Evolutionary conservation across 2,329 filamentous ascomycete species (phyloP), one percentile per base, ranked within the genome.

Genomic region (Rutstroemia sp.): DNA sequence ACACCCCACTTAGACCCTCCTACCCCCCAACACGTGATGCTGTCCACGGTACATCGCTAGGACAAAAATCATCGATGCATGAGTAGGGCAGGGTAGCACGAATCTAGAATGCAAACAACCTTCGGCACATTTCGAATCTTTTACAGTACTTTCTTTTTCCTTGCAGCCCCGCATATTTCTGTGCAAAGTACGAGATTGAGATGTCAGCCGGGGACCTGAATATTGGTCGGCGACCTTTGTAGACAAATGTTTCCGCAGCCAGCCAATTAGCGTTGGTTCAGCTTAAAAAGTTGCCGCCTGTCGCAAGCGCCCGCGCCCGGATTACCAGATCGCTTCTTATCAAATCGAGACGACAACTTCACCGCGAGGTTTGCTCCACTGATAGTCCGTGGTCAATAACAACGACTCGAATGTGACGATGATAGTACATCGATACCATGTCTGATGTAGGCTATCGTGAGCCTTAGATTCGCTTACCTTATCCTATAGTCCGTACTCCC

Each of bases 181-280:
- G 39, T 42, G 39, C 19, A 14, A 14, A 19, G 45, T 25, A 55
- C 47, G n/a, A 34, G 46, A 51, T n/a, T 23, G 41, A 51, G 39
- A 44, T 44, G 41, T 55, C 39, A 45, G 18, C 34, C 53, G 53
- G 53, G 38, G 53, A 55, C 53, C 53, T 45, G 7, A 50, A 44
- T 18, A 37, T 12, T 49, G 53, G 53, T 55, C 53, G 53, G 46
- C 54, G 59, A 54, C 49, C 54, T 53, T 49, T 45, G 48, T 45
- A 25, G 53, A 37, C 53, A n/a, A 23, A 12, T 51, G 42, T 25
- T 23, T 49, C 47, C 38, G 45, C 18, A n/a, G 19, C 57, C 46
- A 44, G 48, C 60, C 58, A 58, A 49, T 58, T 42, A 55, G 44
- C 14, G 46, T 49, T n/a, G 23, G 39, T 55, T 21, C 34, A 27